A percentile compares a stretch with the other conserved stretches of the same genome.
Evolutionary conservation across 2,329 filamentous ascomycete species (phyloP).

Genomic region (Colletotrichum tanaceti): DNA sequence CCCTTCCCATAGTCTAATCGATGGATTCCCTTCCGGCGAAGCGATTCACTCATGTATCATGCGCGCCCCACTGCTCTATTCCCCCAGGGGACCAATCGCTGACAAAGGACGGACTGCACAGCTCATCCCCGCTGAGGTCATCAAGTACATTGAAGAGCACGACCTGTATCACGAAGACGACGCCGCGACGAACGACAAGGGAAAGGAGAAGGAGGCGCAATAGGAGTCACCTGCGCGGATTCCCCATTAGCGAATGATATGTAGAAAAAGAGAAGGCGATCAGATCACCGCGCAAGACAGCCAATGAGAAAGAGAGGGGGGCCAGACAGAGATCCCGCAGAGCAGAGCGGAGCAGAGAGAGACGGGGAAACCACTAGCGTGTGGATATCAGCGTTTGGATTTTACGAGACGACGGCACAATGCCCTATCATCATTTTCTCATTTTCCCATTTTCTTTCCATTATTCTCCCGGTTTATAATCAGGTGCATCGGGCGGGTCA

Average conservation of each 20-base stretch:
- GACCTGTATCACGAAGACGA: conserved; percentile 68
- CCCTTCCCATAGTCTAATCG: background rate
- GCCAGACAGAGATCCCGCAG: background rate
- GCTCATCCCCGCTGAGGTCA: conserved; percentile 79
- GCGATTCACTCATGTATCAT: background rate
- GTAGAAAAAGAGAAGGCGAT: conserved; percentile 14
- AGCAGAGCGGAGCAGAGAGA: conserved; percentile 9
- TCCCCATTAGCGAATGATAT: background rate
- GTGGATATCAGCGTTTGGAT: conserved; percentile 38
- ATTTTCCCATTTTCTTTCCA: background rate
- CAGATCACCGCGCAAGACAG: conserved; percentile 5
- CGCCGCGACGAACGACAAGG: conserved; percentile 33
- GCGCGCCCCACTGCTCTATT: background rate
- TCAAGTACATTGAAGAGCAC: conserved; percentile 78
- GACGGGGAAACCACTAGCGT: conserved; percentile 19
- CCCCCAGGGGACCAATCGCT: conserved; percentile 8
- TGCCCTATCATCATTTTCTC: background rate
- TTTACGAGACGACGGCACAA: conserved; percentile 29
- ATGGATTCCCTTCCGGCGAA: background rate
- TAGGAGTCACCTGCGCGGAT: background rate
- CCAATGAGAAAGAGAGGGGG: conserved; percentile 5
- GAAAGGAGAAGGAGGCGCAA: conserved; percentile 36
- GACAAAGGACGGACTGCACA: conserved; percentile 79
- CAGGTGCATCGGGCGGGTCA: conserved; percentile 20
- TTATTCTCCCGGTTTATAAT: conserved; percentile 9